These are phyloP conservation scores for Podaxis rugospora DNA, from an alignment of 768 basidiomycete species.

Conservation along the genomic window DNA sequence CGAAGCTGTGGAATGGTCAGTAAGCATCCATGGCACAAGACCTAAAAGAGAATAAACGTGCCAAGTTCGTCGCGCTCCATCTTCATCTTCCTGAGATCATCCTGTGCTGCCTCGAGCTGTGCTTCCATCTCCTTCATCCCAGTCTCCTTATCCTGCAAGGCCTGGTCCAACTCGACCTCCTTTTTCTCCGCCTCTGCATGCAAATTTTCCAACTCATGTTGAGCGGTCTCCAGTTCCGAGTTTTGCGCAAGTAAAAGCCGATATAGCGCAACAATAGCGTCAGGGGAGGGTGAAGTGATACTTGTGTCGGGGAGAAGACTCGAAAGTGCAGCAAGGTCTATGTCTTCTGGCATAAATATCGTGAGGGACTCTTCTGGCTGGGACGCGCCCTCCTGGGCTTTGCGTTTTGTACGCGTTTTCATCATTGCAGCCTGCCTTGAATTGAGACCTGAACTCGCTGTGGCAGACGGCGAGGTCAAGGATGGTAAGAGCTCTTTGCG, in stretches of 20 bases:
- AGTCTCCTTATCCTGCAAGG: slow-evolving; percentile 72
- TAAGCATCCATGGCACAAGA: neutral
- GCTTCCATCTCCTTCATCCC: slow-evolving; percentile 52
- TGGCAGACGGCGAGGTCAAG: slow-evolving; percentile 31
- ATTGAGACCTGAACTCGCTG: slow-evolving; percentile 27
- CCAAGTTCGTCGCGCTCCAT: slow-evolving; percentile 65
- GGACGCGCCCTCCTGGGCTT: slow-evolving; percentile 33
- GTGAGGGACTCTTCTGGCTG: slow-evolving; percentile 32
- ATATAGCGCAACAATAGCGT: slow-evolving; percentile 60
- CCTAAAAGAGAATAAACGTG: slow-evolving; percentile 27
- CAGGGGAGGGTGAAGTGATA: slow-evolving; percentile 51
- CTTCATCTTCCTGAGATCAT: slow-evolving; percentile 53
- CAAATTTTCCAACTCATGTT: slow-evolving; percentile 65
- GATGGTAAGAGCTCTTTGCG: slow-evolving; percentile 1
- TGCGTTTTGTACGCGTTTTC: slow-evolving; percentile 62
- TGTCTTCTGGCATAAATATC: slow-evolving; percentile 58
- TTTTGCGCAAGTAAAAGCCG: slow-evolving; percentile 55
- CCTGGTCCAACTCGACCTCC: slow-evolving; percentile 83
- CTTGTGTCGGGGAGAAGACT: slow-evolving; percentile 58
- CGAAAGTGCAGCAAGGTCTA: slow-evolving; percentile 59
- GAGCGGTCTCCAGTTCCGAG: slow-evolving; percentile 47
- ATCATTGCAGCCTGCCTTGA: slow-evolving; percentile 24
- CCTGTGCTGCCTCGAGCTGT: slow-evolving; percentile 45
- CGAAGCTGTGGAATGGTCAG: neutral
- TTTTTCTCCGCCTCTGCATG: slow-evolving; percentile 65